Evolutionary conservation across 2,329 filamentous ascomycete species (phyloP).

Genomic region (Alternaria sp.): DNA sequence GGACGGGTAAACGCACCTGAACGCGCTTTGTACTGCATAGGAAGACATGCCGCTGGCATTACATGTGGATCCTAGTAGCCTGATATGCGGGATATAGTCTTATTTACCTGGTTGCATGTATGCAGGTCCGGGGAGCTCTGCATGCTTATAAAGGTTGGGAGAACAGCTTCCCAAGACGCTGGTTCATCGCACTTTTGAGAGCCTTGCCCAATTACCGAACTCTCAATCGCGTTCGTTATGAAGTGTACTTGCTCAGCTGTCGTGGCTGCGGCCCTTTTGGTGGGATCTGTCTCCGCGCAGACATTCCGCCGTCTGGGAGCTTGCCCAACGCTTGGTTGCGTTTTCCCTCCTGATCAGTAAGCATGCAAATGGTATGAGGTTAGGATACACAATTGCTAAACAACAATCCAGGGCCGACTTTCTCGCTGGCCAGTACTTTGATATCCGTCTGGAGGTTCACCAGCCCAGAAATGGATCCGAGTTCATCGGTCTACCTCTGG

Average conservation of each 20-base stretch:
- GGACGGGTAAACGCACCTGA: conserved; percentile 26
- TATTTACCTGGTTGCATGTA: conserved; percentile 18
- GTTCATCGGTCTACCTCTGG: conserved; percentile 73
- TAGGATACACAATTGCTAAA: conserved; percentile 10
- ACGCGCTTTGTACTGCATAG: conserved; percentile 16
- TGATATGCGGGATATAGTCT: conserved; percentile 9
- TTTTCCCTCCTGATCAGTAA: conserved; percentile 67
- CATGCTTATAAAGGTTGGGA: conserved; percentile 41
- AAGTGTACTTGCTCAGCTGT: conserved; percentile 39
- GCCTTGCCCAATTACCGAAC: conserved; percentile 19
- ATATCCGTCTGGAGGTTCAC: conserved; percentile 83
- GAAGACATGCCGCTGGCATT: conserved; percentile 20
- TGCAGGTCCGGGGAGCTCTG: conserved; percentile 35
- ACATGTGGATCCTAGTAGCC: conserved; percentile 24
- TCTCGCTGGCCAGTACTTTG: conserved; percentile 83
- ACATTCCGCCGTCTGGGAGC: conserved; percentile 65
- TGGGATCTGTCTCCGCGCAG: conserved; percentile 53
- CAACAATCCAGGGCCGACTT: conserved; percentile 70
- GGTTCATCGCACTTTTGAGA: conserved; percentile 31
- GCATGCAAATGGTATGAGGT: conserved; percentile 25
- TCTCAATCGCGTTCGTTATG: conserved; percentile 38
- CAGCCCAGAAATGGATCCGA: conserved; percentile 83
- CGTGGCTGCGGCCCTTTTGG: conserved; percentile 40
- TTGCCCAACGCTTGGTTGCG: conserved; percentile 63
- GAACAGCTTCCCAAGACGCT: conserved; percentile 21